phyloP scores from a whole-genome alignment of 2,329 filamentous ascomycete genomes.

The Fusarium pseudograminearum region DNA sequence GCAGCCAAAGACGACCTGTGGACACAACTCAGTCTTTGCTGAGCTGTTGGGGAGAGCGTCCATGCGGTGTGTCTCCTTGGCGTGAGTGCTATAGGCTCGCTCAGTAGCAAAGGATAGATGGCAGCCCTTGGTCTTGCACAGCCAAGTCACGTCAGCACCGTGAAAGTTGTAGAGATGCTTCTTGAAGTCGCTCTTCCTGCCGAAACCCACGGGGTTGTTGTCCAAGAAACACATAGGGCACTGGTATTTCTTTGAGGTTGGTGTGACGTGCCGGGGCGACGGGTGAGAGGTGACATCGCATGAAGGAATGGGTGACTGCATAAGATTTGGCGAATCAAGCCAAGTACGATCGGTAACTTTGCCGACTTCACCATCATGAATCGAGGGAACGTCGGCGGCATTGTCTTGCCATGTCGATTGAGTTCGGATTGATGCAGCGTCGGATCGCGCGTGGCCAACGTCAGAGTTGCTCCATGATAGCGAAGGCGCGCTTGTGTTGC shows the following conservation, averaged over 20 bases:
- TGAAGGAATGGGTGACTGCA: conserved; percentile 52
- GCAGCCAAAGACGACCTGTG: conserved; percentile 60
- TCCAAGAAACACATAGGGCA: conserved; percentile 61
- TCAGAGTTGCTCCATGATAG: conserved; percentile 58
- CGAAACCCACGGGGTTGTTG: conserved; percentile 60
- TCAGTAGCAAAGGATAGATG: conserved; percentile 60
- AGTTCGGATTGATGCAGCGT: conserved; percentile 56
- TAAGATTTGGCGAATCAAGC: conserved; percentile 55
- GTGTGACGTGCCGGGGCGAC: conserved; percentile 54
- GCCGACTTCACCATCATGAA: conserved; percentile 52
- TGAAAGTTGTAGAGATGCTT: conserved; percentile 63
- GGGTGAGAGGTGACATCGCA: conserved; percentile 53
- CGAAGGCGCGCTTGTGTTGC: conserved; percentile 56
- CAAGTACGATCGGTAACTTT: conserved; percentile 55
- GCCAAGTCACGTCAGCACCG: conserved; percentile 57
- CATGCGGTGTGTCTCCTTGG: conserved; percentile 58
- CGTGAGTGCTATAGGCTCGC: conserved; percentile 59
- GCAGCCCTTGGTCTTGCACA: conserved; percentile 58
- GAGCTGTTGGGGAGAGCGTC: conserved; percentile 57
- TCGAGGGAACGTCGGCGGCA: conserved; percentile 50
- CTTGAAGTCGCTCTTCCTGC: conserved; percentile 62
- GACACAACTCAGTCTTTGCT: conserved; percentile 57
- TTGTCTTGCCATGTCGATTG: conserved; percentile 55
- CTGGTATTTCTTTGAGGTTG: conserved; percentile 58
- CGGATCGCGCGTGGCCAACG: conserved; percentile 55